Evolutionary conservation across 495 filamentous ascomycete species (phyloP), one percentile per base, ranked within the genome.

Genomic region (Penicillium robsamsonii): DNA sequence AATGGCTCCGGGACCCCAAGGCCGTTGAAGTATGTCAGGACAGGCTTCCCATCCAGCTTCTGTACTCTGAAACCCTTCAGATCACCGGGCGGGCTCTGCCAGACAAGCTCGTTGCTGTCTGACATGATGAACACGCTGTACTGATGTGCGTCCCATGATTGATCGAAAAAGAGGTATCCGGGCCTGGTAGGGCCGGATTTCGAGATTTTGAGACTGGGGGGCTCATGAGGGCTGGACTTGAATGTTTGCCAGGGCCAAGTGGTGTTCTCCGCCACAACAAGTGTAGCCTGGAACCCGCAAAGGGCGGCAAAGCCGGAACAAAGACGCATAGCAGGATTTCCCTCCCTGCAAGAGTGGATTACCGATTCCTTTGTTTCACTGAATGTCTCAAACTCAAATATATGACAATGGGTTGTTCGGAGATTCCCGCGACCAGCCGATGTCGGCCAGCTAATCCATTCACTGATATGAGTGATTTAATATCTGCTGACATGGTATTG

Each of bases 21-120:
- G 12, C 47, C 47, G 37, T 50, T 50, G 47, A 50, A 50, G 31
- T 50, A 50, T 12, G 47, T 50, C 47, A 50, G 20, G 47, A 50
- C 47, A 13, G 47, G 47, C 31, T 50, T 38, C 37, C 47, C 47
- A 13, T 50, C 47, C 4, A 50, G 47, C 13, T 38, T 20, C 31
- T 50, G 47, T 9, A 38, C 47, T n/a, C 47, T 33, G 31, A 50
- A 50, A 20, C 22, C 47, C 20, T 50, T 38, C 20, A 50, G 11
- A 11, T 50, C 47, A 25, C 47, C 47, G 15, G 1, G 7, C 17
- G 47, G 47, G 15, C 47, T 38, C 2, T 50, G 47, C 47, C 47
- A 50, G 13, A 50, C 33, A 15, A 50, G 47, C 20, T 50, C 47
- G 2, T 50, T 50, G 9, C 13, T 24, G 29, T 50, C 47, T 22